phyloP scores from a whole-genome alignment of 495 filamentous ascomycete genomes.

The Mycothermus thermophilus region DNA sequence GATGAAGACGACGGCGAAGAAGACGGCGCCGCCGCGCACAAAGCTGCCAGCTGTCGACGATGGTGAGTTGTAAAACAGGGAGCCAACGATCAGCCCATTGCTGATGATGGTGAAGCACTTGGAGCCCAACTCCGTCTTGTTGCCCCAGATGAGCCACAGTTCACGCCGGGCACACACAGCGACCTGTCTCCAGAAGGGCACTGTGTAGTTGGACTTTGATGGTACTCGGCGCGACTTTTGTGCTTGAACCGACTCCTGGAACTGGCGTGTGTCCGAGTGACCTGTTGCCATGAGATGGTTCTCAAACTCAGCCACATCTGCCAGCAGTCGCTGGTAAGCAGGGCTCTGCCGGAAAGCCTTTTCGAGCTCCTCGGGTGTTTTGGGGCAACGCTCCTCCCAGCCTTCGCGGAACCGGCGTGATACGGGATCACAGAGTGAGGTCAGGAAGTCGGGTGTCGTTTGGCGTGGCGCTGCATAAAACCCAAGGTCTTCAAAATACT shows the following conservation, averaged over 20 bases:
- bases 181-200: slow-evolving; percentile 45
- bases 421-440: slow-evolving; percentile 52
- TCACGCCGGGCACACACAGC: slow-evolving; percentile 40
- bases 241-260: slow-evolving; percentile 35
- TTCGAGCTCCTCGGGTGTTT: slow-evolving; percentile 58
- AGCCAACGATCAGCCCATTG: slow-evolving; percentile 63
- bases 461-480: slow-evolving; percentile 41
- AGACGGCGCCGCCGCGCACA: slow-evolving; percentile 41
- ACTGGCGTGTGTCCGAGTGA: slow-evolving; percentile 29
- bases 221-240: slow-evolving; percentile 24
- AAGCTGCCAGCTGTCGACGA: slow-evolving; percentile 41
- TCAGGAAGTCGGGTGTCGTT: slow-evolving; percentile 59
- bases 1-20: slow-evolving; percentile 72
- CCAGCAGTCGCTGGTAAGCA: slow-evolving; percentile 34
- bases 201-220: slow-evolving; percentile 39
- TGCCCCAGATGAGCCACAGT: slow-evolving; percentile 46
- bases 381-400: slow-evolving; percentile 49
- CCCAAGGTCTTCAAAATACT: slow-evolving; percentile 49
- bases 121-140: slow-evolving; percentile 46
- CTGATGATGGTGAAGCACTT: slow-evolving; percentile 44
- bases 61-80: slow-evolving; percentile 59
- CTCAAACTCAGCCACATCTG: slow-evolving; percentile 38
- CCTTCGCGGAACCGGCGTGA: slow-evolving; percentile 49
- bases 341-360: slow-evolving; percentile 43
- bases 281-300: slow-evolving; percentile 18